Base-by-base conservation (phyloP, 805 yeast species). In the Teunomyces funiuensis region DNA sequence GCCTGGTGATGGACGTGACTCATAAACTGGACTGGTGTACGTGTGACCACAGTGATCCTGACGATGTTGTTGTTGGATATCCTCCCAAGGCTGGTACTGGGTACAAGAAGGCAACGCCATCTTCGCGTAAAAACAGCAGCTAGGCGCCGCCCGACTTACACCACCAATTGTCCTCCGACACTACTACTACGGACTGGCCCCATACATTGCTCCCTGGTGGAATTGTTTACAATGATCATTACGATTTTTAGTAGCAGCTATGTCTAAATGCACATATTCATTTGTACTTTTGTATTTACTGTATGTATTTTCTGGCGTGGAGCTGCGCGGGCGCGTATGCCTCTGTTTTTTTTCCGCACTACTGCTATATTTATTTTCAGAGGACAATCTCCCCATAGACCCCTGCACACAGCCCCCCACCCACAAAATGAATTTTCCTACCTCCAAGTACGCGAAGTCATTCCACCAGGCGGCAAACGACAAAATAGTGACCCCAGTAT, bases 41-140 rank as follows among this genome's bases (percentile, higher is more conserved):
- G 27, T 80, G 85, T 58, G 66, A 65, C 42, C 72, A 71, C 40
- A 53, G 61, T 16, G 74, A 73, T 43, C 71, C 63, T 2, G 60
- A 57, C 3, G 63, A 69, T 36, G 54, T 61, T 14, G 23, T 19
- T 16, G 17, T 22, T n/a, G 45, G 44, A 9, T 80, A 66, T 50
- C 85, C 85, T 17, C 85, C 85, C 42, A 71, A 57, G 52, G 83
- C 85, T 1, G 80, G 83, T n/a, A 77, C 83, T 11, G 85, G 85
- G 1, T 70, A 31, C 25, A 31, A 25, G 16, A 31, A 19, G 8
- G 34, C 34, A 7, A 23, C 19, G 20, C 31, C 42, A 16, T 25
- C 34, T n/a, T n/a, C n/a, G 8, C 33, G 40, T 34, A 37, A 28
- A 29, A 37, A 29, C 27, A 37, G 40, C 37, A 22, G n/a, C n/a